Percentiles rank a stretch among this genome's conserved stretches.
phyloP scores from a whole-genome alignment of 2,329 filamentous ascomycete species.

The Hortaea sp. region DNA sequence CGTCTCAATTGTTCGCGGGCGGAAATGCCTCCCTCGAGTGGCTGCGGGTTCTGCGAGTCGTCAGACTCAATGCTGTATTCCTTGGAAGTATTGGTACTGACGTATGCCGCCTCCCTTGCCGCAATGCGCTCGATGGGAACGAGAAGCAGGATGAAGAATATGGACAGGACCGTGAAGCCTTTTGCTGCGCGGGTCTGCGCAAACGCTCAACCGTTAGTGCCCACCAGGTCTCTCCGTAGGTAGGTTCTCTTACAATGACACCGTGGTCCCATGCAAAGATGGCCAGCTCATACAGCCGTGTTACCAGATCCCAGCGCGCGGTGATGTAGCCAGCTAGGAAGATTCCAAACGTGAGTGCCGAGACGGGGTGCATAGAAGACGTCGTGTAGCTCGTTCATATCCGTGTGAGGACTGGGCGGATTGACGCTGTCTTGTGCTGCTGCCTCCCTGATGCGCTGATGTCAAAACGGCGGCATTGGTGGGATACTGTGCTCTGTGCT shows the following conservation, averaged over 20 bases:
- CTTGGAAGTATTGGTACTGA: constrained; percentile 37
- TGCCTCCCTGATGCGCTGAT: too few relatives aligned
- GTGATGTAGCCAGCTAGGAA: constrained; percentile 99
- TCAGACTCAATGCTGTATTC: constrained; percentile 12
- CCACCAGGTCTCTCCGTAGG: not conserved
- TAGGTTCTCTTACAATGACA: constrained; percentile 60
- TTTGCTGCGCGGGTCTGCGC: constrained; percentile 69
- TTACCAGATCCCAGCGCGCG: constrained; percentile 96
- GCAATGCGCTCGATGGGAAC: constrained; percentile 79
- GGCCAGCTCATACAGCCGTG: constrained; percentile 89
- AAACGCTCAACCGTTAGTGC: not conserved
- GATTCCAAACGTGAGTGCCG: constrained; percentile 87
- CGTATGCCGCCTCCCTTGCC: constrained; percentile 66
- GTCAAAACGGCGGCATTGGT: too few relatives aligned
- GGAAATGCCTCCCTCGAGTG: constrained; percentile 70
- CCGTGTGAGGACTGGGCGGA: not conserved
- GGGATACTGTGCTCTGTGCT: too few relatives aligned
- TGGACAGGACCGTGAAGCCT: constrained; percentile 70
- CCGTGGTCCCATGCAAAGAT: constrained; percentile 98
- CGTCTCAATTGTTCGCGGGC: constrained; percentile 90
- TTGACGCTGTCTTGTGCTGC: too few relatives aligned
- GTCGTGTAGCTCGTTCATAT: not conserved
- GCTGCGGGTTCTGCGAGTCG: constrained; percentile 63
- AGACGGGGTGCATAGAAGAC: constrained; percentile 83
- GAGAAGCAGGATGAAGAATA: constrained; percentile 75